These are phyloP conservation scores for Trichoderma sp. DNA, from an alignment of 2,329 filamentous ascomycete species.

Conservation along the genomic window DNA sequence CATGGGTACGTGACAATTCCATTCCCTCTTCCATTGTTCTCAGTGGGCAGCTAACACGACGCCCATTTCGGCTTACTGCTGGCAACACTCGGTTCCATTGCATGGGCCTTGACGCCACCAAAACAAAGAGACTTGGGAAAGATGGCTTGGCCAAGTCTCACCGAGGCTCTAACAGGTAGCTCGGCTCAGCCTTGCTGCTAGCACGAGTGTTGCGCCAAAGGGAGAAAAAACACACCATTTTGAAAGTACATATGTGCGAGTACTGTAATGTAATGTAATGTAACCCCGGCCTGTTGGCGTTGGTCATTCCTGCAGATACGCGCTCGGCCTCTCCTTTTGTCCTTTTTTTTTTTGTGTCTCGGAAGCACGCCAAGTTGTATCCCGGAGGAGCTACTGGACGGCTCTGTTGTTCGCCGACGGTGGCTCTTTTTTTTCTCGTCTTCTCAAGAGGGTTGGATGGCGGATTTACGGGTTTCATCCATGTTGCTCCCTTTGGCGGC, in stretches of 20 bases:
- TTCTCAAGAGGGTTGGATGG: neutral
- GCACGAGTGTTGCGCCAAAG: neutral
- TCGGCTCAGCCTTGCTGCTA: constrained; percentile 9
- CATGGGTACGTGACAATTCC: neutral
- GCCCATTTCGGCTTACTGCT: neutral
- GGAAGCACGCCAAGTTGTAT: constrained; percentile 9
- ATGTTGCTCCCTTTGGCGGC: neutral
- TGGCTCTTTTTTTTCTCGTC: neutral
- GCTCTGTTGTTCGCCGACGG: neutral
- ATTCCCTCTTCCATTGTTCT: neutral
- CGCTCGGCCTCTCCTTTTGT: neutral
- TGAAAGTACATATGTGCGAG: neutral
- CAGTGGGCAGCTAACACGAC: neutral
- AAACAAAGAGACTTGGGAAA: neutral
- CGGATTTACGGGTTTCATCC: neutral
- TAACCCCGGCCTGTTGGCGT: neutral
- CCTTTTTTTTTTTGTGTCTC: neutral
- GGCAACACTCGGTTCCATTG: neutral
- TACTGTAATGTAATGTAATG: neutral
- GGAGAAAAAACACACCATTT: neutral
- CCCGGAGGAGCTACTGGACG: neutral
- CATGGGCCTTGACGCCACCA: constrained; percentile 8
- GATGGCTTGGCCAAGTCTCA: neutral
- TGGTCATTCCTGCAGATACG: constrained; percentile 3
- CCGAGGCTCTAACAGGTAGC: neutral